phyloP scores from a whole-genome alignment of 1,139 yeast species.

The Entelexis paramagnoliae region DNA sequence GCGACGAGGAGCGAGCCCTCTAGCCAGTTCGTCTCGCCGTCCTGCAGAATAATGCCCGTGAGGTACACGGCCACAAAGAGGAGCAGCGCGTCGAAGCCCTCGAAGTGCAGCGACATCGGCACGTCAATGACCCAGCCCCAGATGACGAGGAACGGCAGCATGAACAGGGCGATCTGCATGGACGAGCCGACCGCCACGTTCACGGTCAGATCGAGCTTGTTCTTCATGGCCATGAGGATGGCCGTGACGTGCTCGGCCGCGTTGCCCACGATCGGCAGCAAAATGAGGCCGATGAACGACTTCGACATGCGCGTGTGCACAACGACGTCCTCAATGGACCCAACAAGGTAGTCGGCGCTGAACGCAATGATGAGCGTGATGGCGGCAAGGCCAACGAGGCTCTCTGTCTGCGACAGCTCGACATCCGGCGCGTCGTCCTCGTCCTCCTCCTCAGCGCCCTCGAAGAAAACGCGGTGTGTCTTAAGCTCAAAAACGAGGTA shows the following conservation, averaged over 20 bases:
- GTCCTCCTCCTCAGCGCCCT: constrained; percentile 35
- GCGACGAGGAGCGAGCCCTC: constrained; percentile 90
- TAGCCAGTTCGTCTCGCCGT: constrained; percentile 93
- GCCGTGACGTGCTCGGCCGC: constrained; percentile 99
- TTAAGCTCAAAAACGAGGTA: constrained; percentile 79
- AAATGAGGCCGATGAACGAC: constrained; percentile 87
- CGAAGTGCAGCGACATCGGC: constrained; percentile 87
- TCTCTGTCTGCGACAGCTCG: constrained; percentile 17
- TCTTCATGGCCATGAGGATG: constrained; percentile 84
- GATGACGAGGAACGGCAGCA: constrained; percentile 89
- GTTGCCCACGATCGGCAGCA: constrained; percentile 93
- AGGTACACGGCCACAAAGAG: constrained; percentile 80
- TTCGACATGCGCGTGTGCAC: constrained; percentile 75
- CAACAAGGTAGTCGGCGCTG: constrained; percentile 89
- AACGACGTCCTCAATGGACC: constrained; percentile 83
- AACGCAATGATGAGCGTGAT: constrained; percentile 73
- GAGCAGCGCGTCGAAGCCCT: constrained; percentile 87
- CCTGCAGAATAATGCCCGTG: constrained; percentile 74
- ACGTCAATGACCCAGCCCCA: constrained; percentile 87
- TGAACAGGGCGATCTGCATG: constrained; percentile 85
- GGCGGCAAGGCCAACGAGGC: constrained; percentile 35
- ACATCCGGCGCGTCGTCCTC: constrained; percentile 15
- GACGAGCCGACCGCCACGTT: constrained; percentile 98
- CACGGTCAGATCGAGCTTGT: constrained; percentile 93
- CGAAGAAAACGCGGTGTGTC: constrained; percentile 64